Base-by-base conservation (phyloP, 2,329 filamentous ascomycete species). In the Pseudonectria buxi region DNA sequence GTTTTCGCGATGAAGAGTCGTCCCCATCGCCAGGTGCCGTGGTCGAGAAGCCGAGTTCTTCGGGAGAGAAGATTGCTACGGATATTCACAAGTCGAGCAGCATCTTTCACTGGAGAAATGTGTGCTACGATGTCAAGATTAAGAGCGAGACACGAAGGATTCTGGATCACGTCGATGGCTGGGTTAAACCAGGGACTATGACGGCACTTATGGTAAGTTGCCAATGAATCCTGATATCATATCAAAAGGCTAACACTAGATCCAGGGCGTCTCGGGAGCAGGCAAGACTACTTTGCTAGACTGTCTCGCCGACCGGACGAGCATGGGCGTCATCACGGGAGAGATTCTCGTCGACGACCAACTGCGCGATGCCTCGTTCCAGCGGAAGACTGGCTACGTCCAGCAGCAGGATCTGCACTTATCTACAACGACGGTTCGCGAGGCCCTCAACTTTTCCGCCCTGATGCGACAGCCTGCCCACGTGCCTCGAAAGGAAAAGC, bases 361-460 rank as follows among this genome's bases (percentile, higher is more conserved):
- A 28, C 76, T 74, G 22, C 76, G 83, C 25, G 85, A 90, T 45
- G 69, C 71, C 10, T 86, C 83, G 0, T 94, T 94, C 71, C 86
- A 92, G 56, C 79, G 86, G 35, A 89, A 88, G 62, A 90, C 85
- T 0, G 86, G 86, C 28, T 92, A 92, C 47, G 86, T 87, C 15
- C 85, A 92, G 53, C 87, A 94, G 56, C 86, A 92, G 53, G 87
- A 94, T 71, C 70, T 94, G 2, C 87, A 94, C 57, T 67, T 90
- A 10, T 70, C 78, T 11, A 92, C 86, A 0, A 78, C 80, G 1
- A 94, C 87, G 0, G 86, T 94, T 16, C 78, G 87, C 39, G 87
- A 94, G 60, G 86, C 86, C 4, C 69, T 94, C 24, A 76, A 76
- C 45, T 94, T 94, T 61, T 86, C 81, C 46, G 87, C 87, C n/a